Conservation (phyloP, 148 eudicot species). For the Chenopodium album region DNA sequence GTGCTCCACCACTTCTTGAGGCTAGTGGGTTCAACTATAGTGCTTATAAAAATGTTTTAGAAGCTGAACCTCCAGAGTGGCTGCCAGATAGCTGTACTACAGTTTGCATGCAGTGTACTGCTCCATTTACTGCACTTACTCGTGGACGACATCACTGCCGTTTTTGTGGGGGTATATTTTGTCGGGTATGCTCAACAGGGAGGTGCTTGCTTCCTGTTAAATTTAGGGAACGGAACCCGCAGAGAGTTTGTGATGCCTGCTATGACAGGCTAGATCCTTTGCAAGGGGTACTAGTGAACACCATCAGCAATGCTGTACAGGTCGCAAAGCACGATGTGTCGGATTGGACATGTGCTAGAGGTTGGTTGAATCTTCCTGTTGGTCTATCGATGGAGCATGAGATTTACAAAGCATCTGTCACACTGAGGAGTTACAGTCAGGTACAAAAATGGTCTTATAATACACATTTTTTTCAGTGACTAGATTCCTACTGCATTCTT, state of each 20-base stretch:
- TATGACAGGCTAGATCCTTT: slow-evolving; percentile 96
- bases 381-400: slow-evolving; percentile 98
- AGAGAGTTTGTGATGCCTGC: slow-evolving; percentile 98
- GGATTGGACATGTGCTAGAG: slow-evolving; percentile 93
- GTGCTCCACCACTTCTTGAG: slow-evolving; percentile 95
- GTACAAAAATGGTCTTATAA: slow-evolving; percentile 26
- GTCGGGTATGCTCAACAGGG: slow-evolving; percentile 86
- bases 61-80: slow-evolving; percentile 99
- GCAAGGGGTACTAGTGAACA: slow-evolving; percentile 79
- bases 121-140: slow-evolving; percentile 77
- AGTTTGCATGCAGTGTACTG: slow-evolving; percentile 90
- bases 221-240: slow-evolving; percentile 95
- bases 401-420: slow-evolving; percentile 74
- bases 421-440: slow-evolving; percentile 83
- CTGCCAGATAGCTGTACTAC: slow-evolving; percentile 84
- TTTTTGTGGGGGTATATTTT: slow-evolving; percentile 94
- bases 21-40: slow-evolving; percentile 57
- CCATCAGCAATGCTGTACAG: slow-evolving; percentile 88
- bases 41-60: slow-evolving; percentile 80
- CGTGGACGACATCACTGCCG: slow-evolving; percentile 98
- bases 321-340: slow-evolving; percentile 92
- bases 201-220: slow-evolving; percentile 92
- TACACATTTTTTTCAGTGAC: background rate
- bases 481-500: background rate
- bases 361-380: slow-evolving; percentile 97